Conservation (phyloP, 78 protist species). For the Bigelowiella natans region DNA sequence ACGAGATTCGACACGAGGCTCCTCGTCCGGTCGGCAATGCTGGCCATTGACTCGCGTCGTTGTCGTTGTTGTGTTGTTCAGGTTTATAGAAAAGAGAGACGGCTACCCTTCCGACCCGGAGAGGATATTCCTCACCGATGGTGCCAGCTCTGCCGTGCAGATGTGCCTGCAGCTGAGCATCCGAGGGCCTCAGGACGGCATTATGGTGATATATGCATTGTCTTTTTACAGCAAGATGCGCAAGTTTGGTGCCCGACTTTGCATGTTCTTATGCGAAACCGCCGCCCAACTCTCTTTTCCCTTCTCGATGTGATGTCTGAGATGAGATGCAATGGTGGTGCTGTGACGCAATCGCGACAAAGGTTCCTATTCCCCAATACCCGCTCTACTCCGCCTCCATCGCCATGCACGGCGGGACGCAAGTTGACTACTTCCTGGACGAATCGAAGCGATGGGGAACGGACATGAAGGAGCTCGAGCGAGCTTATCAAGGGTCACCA, state of each 20-base stretch:
- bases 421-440: slow-evolving; percentile 73
- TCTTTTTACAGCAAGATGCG: not conserved
- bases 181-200: slow-evolving; percentile 7
- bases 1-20: too few relatives aligned
- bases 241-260: not conserved
- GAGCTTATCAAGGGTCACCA: not conserved
- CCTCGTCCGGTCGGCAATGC: too few relatives aligned
- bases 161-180: not conserved
- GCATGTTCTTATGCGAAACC: too few relatives aligned
- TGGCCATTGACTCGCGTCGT: too few relatives aligned
- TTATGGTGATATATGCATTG: too few relatives aligned
- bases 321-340: not conserved
- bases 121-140: slow-evolving; percentile 88
- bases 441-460: slow-evolving; percentile 71
- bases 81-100: not conserved
- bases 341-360: too few relatives aligned
- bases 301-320: not conserved
- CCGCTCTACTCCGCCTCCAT: slow-evolving; percentile 97
- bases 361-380: slow-evolving; percentile 99
- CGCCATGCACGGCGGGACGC: slow-evolving; percentile 56
- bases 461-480: not conserved
- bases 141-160: slow-evolving; percentile 81
- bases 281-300: too few relatives aligned
- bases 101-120: slow-evolving; percentile 29
- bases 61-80: not conserved